These are phyloP conservation scores for Akanthomyces uredinophilus DNA, from an alignment of 2,329 filamentous ascomycete species.

Conservation along the genomic window DNA sequence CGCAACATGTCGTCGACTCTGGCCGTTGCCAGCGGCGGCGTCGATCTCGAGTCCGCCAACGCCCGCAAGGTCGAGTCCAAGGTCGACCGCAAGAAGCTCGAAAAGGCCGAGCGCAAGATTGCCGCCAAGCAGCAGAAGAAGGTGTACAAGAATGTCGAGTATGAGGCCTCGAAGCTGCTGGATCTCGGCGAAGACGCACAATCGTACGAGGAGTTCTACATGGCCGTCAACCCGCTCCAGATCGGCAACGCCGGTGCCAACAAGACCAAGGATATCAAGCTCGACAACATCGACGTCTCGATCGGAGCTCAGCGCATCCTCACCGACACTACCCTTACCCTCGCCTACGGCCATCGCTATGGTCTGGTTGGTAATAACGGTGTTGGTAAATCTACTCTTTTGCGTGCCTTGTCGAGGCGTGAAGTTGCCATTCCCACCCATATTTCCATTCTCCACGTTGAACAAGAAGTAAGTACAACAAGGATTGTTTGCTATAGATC, in stretches of 20 bases:
- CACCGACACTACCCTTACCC: slow-evolving; percentile 81
- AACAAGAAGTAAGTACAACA: slow-evolving; percentile 72
- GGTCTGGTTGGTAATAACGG: slow-evolving; percentile 98
- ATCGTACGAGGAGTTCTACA: slow-evolving; percentile 99
- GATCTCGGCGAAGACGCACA: slow-evolving; percentile 76
- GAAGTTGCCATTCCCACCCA: slow-evolving; percentile 93
- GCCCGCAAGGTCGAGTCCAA: slow-evolving; percentile 92
- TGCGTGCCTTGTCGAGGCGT: slow-evolving; percentile 85
- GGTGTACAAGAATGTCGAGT: slow-evolving; percentile 95
- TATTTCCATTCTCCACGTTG: slow-evolving; percentile 97
- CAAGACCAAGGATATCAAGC: slow-evolving; percentile 98
- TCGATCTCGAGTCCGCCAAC: slow-evolving; percentile 93
- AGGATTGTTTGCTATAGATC: background rate
- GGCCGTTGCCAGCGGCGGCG: slow-evolving; percentile 74
- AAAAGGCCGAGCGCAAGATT: slow-evolving; percentile 97
- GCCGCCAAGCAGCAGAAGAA: slow-evolving; percentile 98
- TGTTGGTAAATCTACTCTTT: slow-evolving; percentile 94
- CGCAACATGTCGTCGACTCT: slow-evolving; percentile 95
- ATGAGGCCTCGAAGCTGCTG: slow-evolving; percentile 87
- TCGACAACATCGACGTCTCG: slow-evolving; percentile 91
- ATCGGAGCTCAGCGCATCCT: slow-evolving; percentile 87
- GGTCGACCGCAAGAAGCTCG: slow-evolving; percentile 97
- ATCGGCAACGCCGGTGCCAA: slow-evolving; percentile 64
- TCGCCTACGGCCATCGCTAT: slow-evolving; percentile 90
- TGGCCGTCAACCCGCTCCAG: slow-evolving; percentile 97